phyloP scores from a whole-genome alignment of 495 filamentous ascomycete genomes.

The Venustampulla echinocandica region DNA sequence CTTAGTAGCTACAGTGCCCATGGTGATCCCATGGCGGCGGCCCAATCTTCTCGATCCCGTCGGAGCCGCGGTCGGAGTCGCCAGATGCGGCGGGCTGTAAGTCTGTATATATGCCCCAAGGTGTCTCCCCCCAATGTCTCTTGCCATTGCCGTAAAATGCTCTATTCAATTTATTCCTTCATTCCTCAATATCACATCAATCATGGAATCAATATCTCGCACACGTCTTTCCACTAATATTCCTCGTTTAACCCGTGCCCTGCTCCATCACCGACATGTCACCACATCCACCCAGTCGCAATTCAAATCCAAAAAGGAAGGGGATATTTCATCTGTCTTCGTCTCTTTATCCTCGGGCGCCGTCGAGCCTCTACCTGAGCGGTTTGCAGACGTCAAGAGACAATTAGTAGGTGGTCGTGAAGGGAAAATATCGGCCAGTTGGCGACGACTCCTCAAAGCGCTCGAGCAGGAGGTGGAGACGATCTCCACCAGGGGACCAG shows the following conservation, averaged over 20 bases:
- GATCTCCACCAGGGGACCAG: slow-evolving; percentile 30
- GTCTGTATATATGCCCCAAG: too few species aligned
- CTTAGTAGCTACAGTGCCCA: too few species aligned
- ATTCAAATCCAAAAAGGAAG: slow-evolving; percentile 40
- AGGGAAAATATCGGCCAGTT: slow-evolving; percentile 51
- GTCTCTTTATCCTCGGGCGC: slow-evolving; percentile 64
- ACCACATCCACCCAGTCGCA: background rate
- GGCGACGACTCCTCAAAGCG: slow-evolving; percentile 55
- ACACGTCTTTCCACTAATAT: background rate
- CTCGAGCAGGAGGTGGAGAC: slow-evolving; percentile 46
- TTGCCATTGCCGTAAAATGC: too few species aligned
- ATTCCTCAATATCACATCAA: background rate
- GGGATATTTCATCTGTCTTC: slow-evolving; percentile 80
- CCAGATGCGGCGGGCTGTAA: too few species aligned
- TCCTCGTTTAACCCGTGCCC: background rate
- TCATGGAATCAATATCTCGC: background rate
- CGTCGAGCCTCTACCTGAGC: slow-evolving; percentile 54
- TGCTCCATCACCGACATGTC: background rate
- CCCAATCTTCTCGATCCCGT: too few species aligned
- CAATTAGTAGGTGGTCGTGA: slow-evolving; percentile 55
- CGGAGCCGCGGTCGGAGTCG: too few species aligned
- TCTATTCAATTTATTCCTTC: too few species aligned
- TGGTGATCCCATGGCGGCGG: too few species aligned
- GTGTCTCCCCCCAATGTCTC: too few species aligned
- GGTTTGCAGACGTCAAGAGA: slow-evolving; percentile 70